Evolutionary conservation across 2,329 filamentous ascomycete species (phyloP), one percentile per base, ranked within the genome.

Genomic region (Didymella keratinophila): DNA sequence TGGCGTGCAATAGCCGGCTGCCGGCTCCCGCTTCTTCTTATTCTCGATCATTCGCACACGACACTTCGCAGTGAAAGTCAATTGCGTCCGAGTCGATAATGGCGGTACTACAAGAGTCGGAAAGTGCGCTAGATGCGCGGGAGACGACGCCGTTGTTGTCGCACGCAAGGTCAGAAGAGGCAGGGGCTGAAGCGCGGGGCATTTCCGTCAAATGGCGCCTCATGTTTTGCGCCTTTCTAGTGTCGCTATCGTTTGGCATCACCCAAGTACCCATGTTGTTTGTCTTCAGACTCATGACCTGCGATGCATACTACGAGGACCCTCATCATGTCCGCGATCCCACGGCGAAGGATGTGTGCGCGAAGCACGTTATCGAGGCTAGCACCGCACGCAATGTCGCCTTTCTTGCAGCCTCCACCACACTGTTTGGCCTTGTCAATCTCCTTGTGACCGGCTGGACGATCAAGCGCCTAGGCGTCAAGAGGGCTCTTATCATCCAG

Each of bases 261-360:
- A 83, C 82, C 0, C 81, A 83, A 67, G 81, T 82, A 4, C 81
- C 81, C 8, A 71, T 84, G 6, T 73, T 89, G 44, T 89, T 89
- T 72, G 86, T 88, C 23, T 90, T 91, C 66, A 86, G 87, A 56
- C 71, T 89, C 1, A 91, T 91, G 88, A 87, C 86, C 48, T 92
- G 89, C 74, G 86, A 91, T 53, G 82, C 84, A 50, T 92, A 87
- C 71, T 92, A 91, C 74, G 78, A 81, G 34, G 78, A 78, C 2
- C n/a, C 27, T 14, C 45, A 27, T 4, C 84, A 90, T 82, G 0
- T 84, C 78, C 48, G 58, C 30, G 52, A 65, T 76, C 10, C 81
- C 80, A 1, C 66, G 73, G 4, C 79, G 11, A 36, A 79, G 4
- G 84, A 87, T 58, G 80, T 84, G 16, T 92, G 89, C 69, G 81